Evolutionary conservation across 148 eudicot species (phyloP).

Genomic region (Diospyros kaki): DNA sequence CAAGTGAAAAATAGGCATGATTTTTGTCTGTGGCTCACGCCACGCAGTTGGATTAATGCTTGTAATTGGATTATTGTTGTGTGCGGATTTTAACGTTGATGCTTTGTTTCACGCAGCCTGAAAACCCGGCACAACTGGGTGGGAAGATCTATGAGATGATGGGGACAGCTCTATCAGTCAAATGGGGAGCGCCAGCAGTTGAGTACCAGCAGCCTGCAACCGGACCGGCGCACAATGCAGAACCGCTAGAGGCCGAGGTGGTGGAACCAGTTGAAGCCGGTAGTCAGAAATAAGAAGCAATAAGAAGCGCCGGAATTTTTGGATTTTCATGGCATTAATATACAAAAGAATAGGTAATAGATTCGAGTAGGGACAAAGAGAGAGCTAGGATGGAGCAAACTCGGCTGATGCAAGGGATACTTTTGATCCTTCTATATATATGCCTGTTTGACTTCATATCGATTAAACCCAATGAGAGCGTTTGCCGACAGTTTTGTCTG

Average conservation of each 20-base stretch:
- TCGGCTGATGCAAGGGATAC: background rate
- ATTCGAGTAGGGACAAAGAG: background rate
- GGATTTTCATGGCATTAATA: background rate
- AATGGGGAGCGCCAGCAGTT: slow-evolving; percentile 37
- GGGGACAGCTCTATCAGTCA: slow-evolving; percentile 67
- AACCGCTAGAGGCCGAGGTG: slow-evolving; percentile 60
- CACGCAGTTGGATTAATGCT: too few relatives aligned
- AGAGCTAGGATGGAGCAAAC: background rate
- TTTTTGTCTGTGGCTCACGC: too few relatives aligned
- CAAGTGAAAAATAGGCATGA: too few relatives aligned
- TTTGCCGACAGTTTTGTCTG: background rate
- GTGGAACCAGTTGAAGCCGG: slow-evolving; percentile 68
- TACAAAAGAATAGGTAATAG: background rate
- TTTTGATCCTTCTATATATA: background rate
- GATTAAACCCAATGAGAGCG: background rate
- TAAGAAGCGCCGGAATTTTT: slow-evolving; percentile 13
- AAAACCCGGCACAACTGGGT: slow-evolving; percentile 86
- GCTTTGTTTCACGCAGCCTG: slow-evolving; percentile 60
- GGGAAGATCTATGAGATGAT: slow-evolving; percentile 95
- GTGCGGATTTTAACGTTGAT: background rate
- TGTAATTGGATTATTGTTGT: too few relatives aligned
- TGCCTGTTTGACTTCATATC: background rate
- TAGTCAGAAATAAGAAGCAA: slow-evolving; percentile 43
- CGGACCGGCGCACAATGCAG: slow-evolving; percentile 20
- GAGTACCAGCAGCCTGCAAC: slow-evolving; percentile 29